These are phyloP conservation scores for Scedosporium dehoogii DNA, from an alignment of 2,329 filamentous ascomycete species.

Conservation along the genomic window DNA sequence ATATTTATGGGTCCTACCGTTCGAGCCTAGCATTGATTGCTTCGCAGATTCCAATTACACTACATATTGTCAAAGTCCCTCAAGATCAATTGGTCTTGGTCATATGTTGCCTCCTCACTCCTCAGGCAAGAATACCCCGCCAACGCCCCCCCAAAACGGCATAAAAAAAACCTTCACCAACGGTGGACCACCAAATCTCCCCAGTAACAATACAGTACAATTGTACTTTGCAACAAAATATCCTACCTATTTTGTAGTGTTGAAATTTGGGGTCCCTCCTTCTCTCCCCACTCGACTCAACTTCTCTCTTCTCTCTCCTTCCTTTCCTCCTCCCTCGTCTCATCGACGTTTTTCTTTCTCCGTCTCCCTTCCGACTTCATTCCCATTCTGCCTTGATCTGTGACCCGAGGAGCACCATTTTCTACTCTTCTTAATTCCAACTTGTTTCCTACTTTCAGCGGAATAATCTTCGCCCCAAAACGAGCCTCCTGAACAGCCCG, in stretches of 20 bases:
- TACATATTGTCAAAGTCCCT: too few species aligned
- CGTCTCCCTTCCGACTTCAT: slow-evolving; percentile 12
- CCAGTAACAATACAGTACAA: not conserved
- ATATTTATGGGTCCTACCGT: too few species aligned
- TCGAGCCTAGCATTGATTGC: too few species aligned
- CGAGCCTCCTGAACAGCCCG: not conserved
- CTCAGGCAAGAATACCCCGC: not conserved
- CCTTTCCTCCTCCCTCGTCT: not conserved
- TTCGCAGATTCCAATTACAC: too few species aligned
- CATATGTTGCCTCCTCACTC: not conserved
- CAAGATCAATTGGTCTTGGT: not conserved
- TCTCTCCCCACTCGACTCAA: not conserved
- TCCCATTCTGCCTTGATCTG: slow-evolving; percentile 11
- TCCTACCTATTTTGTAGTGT: not conserved
- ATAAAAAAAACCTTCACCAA: not conserved
- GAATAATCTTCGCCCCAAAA: slow-evolving; percentile 2
- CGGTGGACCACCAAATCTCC: not conserved
- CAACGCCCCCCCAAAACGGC: not conserved
- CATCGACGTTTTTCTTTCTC: slow-evolving; percentile 7
- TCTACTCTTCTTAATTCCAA: not conserved
- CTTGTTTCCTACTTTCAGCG: too few species aligned
- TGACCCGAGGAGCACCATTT: too few species aligned
- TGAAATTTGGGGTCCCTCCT: not conserved
- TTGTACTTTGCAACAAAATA: not conserved
- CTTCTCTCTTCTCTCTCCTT: not conserved